Evolutionary conservation across 2,329 filamentous ascomycete species (phyloP), one percentile per base, ranked within the genome.

Genomic region (Tolypocladium inflatum): DNA sequence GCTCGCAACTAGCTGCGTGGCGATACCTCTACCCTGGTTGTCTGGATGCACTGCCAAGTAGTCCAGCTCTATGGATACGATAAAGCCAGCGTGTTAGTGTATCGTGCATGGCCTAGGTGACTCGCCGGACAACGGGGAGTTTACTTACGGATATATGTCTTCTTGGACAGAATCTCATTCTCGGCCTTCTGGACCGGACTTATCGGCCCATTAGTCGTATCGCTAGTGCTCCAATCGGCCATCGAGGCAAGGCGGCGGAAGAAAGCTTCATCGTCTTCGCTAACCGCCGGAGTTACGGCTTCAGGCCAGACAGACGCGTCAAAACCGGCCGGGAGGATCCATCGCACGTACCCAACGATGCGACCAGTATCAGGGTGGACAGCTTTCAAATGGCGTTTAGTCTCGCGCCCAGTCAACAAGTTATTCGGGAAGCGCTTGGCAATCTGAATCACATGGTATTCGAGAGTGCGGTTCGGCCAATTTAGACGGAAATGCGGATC

Each of bases 21-120:
- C 67, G 45, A 70, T 61, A 9, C 68, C 67, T 41, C 65, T 63
- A 26, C 64, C 60, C 55, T 66, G 61, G 30, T 64, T 61, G 8
- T 68, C 64, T 4, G 67, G 66, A 55, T 68, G 65, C 6, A 68
- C 67, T 23, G 67, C 67, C 33, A 69, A 55, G 57, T 68, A 68
- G 35, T 69, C 66, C 17, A 69, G 63, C 43, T 52, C 57, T 58
- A n/a, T n/a, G n/a, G n/a, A 9, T 43, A 43, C 42, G 42, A 51
- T 43, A 21, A 41, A 54, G 53, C 50, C 30, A 33, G 54, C 61
- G 63, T 52, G 35, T 50, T 38, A 38, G 11, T 26, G 26, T 10
- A 6, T n/a, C 55, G 45, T 55, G 57, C 30, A 54, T 54, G 41
- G 41, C 43, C 19, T 37, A 35, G n/a, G 35, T 23, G 23, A 45